Conservation (phyloP, 805 yeast species). For the Ogataea pignaliae region DNA sequence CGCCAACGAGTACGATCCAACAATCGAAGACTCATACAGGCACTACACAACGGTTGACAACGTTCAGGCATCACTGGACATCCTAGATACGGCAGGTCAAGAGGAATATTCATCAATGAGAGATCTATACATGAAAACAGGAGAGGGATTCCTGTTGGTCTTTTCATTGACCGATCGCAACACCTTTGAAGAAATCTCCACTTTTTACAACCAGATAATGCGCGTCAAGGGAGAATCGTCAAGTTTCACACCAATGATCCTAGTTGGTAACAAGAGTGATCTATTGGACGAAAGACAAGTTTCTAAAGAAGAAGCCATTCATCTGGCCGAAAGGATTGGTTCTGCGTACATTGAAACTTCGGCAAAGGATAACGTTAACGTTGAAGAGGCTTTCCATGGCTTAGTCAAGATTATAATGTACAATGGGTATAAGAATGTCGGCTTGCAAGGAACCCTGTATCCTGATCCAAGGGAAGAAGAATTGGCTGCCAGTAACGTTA, state of each 20-base stretch:
- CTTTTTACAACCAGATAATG: slow-evolving; percentile 52
- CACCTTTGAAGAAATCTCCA: slow-evolving; percentile 78
- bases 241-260: slow-evolving; percentile 67
- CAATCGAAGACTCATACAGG: slow-evolving; percentile 89
- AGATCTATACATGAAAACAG: slow-evolving; percentile 94
- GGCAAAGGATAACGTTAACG: slow-evolving; percentile 88
- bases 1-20: slow-evolving; percentile 97
- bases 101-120: slow-evolving; percentile 93
- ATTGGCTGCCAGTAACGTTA: background rate
- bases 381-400: slow-evolving; percentile 37
- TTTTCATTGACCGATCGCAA: slow-evolving; percentile 82
- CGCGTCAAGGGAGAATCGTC: slow-evolving; percentile 44
- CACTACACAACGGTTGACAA: slow-evolving; percentile 83
- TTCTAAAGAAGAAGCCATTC: slow-evolving; percentile 51
- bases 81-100: slow-evolving; percentile 97
- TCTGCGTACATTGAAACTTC: slow-evolving; percentile 86
- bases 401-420: slow-evolving; percentile 32
- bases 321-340: slow-evolving; percentile 60
- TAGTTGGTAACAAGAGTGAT: slow-evolving; percentile 77
- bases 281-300: slow-evolving; percentile 61
- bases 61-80: slow-evolving; percentile 74
- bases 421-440: slow-evolving; percentile 20
- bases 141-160: slow-evolving; percentile 88
- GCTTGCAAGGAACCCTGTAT: slow-evolving; percentile 24
- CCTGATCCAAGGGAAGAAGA: slow-evolving; percentile 26